Base-by-base conservation (phyloP, 495 filamentous ascomycete species). In the Aspergillus taichungensis region DNA sequence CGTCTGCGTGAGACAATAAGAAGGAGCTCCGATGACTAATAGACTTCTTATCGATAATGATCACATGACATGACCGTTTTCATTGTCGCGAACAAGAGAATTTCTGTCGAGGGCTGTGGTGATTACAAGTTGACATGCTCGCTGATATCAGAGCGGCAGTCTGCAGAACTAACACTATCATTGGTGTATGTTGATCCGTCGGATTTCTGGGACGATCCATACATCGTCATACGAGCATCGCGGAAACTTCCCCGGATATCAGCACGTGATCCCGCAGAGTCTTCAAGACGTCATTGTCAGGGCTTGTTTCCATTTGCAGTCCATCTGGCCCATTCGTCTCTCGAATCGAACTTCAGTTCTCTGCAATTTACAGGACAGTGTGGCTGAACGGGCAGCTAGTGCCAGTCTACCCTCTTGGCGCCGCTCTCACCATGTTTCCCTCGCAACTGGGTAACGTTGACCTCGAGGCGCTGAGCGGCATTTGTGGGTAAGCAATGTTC, bases 391-490 rank as follows among this genome's bases (percentile, higher is more conserved):
- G 29, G 35, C 39, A 34, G 29, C 40, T 48, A 36, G 46, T 46
- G 45, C 43, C 50, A 46, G 50, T 54, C 46, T 40, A 7, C 28
- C 29, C 43, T 37, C 46, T 36, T 30, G 18, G 31, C 18, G 18
- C 12, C 24, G n/a, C 30, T 11, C 13, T 12, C 9, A 51, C 29
- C 33, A 89, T 91, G 84, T 84, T 83, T 50, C 83, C 83, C 37
- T 80, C 83, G 30, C 79, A 80, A 14, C 72, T 64, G 44, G 74
- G 73, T 34, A 73, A 82, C 58, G 68, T 94, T 48, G 84, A 92
- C 59, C 78, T 94, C 27, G 87, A 90, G 52, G 87, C 89, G 37
- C 76, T 95, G 50, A 89, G 84, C 56, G 89, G 89, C 13, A 94
- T 95, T 45, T 86, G 82, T 67, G 89, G 89, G 84, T 85, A 62